Conservation (phyloP, 495 filamentous ascomycete species). For the Usnea hakonensis region DNA sequence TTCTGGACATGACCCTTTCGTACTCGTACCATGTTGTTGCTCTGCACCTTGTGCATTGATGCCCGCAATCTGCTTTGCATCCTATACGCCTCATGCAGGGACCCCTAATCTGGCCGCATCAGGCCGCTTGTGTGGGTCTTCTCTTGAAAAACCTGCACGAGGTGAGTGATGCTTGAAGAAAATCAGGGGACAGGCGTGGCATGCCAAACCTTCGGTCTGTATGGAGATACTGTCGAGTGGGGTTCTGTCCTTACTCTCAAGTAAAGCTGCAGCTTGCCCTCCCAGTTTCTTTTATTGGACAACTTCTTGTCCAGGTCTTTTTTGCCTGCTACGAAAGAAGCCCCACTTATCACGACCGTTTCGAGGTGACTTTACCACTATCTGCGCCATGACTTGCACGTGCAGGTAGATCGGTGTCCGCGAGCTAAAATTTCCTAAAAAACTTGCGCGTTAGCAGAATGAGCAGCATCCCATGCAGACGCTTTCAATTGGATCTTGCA, state of each 20-base stretch:
- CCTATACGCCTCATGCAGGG: background rate
- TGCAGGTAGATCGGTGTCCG: background rate
- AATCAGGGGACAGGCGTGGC: background rate
- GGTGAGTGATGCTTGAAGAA: background rate
- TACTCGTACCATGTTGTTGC: background rate
- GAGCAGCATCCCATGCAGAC: background rate
- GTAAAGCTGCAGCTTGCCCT: background rate
- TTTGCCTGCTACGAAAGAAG: background rate
- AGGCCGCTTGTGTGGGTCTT: background rate
- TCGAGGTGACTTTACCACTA: background rate
- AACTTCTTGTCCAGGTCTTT: background rate
- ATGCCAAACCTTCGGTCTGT: background rate
- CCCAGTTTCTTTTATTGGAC: background rate
- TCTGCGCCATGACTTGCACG: background rate
- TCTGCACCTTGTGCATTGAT: background rate
- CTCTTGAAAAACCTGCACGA: background rate
- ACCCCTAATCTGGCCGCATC: background rate
- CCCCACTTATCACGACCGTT: background rate
- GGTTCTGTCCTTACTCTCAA: background rate
- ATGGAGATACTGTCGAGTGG: background rate
- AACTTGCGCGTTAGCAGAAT: background rate
- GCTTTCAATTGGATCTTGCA: background rate
- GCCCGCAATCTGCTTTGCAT: too few species aligned
- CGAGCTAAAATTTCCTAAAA: background rate
- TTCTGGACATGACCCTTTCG: background rate